Conservation (phyloP, 2,329 filamentous ascomycete species). For the Cytospora schulzeri region DNA sequence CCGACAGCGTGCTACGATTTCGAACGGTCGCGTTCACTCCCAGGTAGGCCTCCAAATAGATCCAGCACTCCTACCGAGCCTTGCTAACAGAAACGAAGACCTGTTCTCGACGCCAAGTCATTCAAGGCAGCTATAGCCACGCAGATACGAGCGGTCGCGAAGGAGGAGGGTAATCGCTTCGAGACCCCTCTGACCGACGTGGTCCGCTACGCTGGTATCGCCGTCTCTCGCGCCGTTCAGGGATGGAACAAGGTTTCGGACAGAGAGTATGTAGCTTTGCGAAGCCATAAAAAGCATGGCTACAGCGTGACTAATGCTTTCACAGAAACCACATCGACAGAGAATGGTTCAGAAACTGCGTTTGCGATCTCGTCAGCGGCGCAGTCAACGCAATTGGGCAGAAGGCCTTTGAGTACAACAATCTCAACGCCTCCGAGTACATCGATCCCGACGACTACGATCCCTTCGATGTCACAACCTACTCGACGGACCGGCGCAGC, state of each 20-base stretch:
- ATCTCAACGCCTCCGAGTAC: not conserved
- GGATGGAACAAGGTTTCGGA: constrained; percentile 15
- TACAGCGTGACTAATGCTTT: not conserved
- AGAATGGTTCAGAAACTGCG: constrained; percentile 16
- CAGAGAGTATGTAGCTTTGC: not conserved
- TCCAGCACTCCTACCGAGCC: too few species aligned
- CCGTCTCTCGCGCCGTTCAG: not conserved
- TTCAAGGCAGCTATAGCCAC: not conserved
- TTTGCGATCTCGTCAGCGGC: constrained; percentile 15
- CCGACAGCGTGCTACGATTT: constrained; percentile 17
- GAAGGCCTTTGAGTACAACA: not conserved
- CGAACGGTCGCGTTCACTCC: not conserved
- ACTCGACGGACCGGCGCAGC: not conserved
- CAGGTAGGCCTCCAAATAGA: not conserved
- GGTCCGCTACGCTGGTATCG: not conserved
- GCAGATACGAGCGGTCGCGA: not conserved
- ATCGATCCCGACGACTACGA: constrained; percentile 6
- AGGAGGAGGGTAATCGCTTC: not conserved
- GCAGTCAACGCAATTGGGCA: constrained; percentile 6
- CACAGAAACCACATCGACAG: constrained; percentile 10
- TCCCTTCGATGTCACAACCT: not conserved
- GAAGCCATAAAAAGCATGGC: rapidly evolving
- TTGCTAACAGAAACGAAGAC: not conserved
- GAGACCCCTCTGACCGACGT: constrained; percentile 8
- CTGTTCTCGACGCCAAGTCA: not conserved